Evolutionary conservation across 305 asterid species (phyloP).

Genomic region (Lippia alba): DNA sequence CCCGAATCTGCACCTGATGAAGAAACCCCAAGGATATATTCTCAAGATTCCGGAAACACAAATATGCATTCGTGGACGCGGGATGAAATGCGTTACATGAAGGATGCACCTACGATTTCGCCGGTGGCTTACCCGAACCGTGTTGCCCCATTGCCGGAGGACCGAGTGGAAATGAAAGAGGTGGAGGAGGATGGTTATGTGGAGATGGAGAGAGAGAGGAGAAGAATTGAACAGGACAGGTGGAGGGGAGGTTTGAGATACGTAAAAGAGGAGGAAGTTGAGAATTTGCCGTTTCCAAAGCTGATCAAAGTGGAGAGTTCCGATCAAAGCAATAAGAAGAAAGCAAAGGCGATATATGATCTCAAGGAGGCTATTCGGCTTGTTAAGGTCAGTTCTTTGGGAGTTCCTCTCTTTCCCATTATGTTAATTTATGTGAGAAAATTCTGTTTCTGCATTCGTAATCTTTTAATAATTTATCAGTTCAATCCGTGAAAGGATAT

Average conservation of each 20-base stretch:
- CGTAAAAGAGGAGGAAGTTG: conserved; percentile 46
- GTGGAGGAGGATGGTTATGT: conserved; percentile 38
- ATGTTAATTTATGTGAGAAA: conserved; percentile 11
- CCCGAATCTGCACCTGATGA: conserved; percentile 33
- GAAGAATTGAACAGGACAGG: conserved; percentile 54
- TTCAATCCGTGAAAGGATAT: conserved; percentile 6
- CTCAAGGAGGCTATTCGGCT: conserved; percentile 89
- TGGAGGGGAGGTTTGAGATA: conserved; percentile 46
- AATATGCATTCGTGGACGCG: conserved; percentile 60
- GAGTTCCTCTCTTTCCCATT: not conserved
- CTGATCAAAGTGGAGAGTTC: conserved; percentile 55
- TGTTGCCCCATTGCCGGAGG: conserved; percentile 96
- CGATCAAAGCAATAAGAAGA: conserved; percentile 53
- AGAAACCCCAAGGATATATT: conserved; percentile 22
- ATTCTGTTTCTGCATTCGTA: conserved; percentile 8
- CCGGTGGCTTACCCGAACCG: conserved; percentile 71
- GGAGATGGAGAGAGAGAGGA: conserved; percentile 72
- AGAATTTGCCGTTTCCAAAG: conserved; percentile 70
- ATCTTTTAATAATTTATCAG: not conserved
- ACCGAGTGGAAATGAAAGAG: conserved; percentile 42
- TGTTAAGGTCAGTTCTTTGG: conserved; percentile 71
- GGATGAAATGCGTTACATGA: conserved; percentile 82
- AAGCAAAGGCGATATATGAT: conserved; percentile 70
- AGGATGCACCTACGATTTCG: conserved; percentile 56
- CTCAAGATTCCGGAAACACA: conserved; percentile 16